A percentile compares a stretch with the other conserved stretches of the same genome.
phyloP scores from a whole-genome alignment of 371 early-diverging fungal species.

The Fennellomyces sp. region DNA sequence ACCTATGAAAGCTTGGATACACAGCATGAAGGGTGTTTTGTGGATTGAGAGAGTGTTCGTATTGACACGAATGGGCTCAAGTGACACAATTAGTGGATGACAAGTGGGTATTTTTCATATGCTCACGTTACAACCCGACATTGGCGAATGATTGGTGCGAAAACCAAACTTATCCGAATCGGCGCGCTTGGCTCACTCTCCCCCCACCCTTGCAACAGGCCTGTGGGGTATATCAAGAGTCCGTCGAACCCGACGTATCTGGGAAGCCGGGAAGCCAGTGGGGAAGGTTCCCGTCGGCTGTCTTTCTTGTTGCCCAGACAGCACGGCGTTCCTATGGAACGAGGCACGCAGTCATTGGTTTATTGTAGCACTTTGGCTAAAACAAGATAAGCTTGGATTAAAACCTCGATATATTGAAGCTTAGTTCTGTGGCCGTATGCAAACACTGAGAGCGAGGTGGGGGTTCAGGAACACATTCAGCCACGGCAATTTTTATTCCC shows the following conservation, averaged over 20 bases:
- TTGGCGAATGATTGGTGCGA: not conserved
- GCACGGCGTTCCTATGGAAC: too few species aligned
- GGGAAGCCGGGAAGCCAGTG: constrained; percentile 3
- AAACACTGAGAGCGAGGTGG: too few species aligned
- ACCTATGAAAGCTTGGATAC: not conserved
- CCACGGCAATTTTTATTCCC: not conserved
- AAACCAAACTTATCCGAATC: not conserved
- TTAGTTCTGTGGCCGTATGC: too few species aligned
- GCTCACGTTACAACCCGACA: constrained; percentile 3
- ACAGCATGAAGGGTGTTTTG: not conserved
- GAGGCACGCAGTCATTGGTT: too few species aligned
- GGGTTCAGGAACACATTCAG: too few species aligned
- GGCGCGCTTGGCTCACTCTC: not conserved
- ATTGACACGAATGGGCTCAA: not conserved
- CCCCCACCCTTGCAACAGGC: too few species aligned
- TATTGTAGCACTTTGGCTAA: not conserved
- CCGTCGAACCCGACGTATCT: not conserved
- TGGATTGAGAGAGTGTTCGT: too few species aligned
- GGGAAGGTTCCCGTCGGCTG: too few species aligned
- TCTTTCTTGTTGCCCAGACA: not conserved
- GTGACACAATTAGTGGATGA: not conserved
- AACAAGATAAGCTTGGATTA: not conserved
- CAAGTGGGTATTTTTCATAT: not conserved
- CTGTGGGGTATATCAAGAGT: not conserved
- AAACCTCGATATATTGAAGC: too few species aligned